Conservation (phyloP, 768 basidiomycete species). For the Russula brevipes region DNA sequence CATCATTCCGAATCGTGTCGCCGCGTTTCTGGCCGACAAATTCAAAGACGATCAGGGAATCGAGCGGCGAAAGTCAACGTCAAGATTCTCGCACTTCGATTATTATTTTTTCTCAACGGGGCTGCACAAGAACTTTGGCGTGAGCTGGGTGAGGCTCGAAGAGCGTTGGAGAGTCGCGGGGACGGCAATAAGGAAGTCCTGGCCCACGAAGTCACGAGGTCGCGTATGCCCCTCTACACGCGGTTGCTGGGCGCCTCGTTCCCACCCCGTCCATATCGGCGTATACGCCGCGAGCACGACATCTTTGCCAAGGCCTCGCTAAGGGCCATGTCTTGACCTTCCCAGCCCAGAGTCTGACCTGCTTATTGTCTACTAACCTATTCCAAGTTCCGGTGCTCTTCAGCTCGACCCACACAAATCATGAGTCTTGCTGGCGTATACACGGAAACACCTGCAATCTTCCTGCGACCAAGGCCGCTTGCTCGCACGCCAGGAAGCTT, state of each 20-base stretch:
- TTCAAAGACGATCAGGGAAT: not conserved
- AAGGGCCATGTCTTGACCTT: not conserved
- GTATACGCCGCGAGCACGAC: not conserved
- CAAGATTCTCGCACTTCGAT: not conserved
- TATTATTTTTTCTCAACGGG: not conserved
- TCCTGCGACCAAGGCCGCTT: slow-evolving; percentile 66
- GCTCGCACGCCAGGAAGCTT: slow-evolving; percentile 54
- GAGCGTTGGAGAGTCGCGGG: too few relatives aligned
- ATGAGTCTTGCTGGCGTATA: slow-evolving; percentile 14
- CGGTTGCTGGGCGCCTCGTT: not conserved
- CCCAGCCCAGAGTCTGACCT: too few relatives aligned
- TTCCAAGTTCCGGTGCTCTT: not conserved
- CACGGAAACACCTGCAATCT: slow-evolving; percentile 29
- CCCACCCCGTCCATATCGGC: not conserved
- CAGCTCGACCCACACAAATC: not conserved
- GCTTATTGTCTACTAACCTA: not conserved
- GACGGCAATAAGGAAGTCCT: not conserved
- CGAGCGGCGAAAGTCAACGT: not conserved
- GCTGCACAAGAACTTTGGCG: not conserved
- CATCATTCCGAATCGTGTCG: not conserved
- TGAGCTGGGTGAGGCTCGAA: too few relatives aligned
- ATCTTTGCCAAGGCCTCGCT: not conserved
- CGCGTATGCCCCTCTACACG: not conserved
- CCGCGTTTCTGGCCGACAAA: not conserved
- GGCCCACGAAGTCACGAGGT: slow-evolving; percentile 3